Conservation (phyloP, 2,329 filamentous ascomycete genomes). For the Lasiodiplodia sp. region DNA sequence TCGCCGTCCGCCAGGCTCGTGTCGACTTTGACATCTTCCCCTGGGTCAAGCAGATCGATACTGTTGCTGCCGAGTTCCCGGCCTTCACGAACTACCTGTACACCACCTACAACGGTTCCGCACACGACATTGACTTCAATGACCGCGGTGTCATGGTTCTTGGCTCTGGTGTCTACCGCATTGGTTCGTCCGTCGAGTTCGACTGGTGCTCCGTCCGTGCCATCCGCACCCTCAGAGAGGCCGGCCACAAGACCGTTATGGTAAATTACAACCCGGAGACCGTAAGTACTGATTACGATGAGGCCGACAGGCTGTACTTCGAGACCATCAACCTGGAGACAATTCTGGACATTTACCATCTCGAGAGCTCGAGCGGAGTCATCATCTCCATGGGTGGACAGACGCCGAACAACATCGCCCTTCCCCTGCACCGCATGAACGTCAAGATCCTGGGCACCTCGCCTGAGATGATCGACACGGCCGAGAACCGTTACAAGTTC, state of each 20-base stretch:
- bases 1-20: constrained; percentile 83
- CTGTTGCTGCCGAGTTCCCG: constrained; percentile 95
- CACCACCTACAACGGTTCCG: constrained; percentile 90
- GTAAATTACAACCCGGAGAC: constrained; percentile 90
- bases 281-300: constrained; percentile 89
- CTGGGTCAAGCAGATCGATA: constrained; percentile 97
- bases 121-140: constrained; percentile 82
- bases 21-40: constrained; percentile 87
- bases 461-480: constrained; percentile 97
- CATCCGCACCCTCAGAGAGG: constrained; percentile 85
- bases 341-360: constrained; percentile 89
- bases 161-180: constrained; percentile 94
- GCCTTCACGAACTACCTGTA: constrained; percentile 96
- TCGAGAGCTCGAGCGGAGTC: constrained; percentile 83
- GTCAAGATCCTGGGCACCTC: constrained; percentile 95
- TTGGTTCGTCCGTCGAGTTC: constrained; percentile 97
- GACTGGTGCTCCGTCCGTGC: constrained; percentile 98
- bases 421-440: constrained; percentile 85
- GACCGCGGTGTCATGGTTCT: constrained; percentile 96
- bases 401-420: constrained; percentile 95
- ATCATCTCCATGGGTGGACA: constrained; percentile 97
- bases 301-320: constrained; percentile 93
- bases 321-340: constrained; percentile 93
- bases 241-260: constrained; percentile 94
- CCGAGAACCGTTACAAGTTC: constrained; percentile 98